A percentile compares a stretch with the other conserved stretches of the same genome.
These are phyloP conservation scores for Cladosporium velox DNA, from an alignment of 2,329 filamentous ascomycete species.

Conservation along the genomic window DNA sequence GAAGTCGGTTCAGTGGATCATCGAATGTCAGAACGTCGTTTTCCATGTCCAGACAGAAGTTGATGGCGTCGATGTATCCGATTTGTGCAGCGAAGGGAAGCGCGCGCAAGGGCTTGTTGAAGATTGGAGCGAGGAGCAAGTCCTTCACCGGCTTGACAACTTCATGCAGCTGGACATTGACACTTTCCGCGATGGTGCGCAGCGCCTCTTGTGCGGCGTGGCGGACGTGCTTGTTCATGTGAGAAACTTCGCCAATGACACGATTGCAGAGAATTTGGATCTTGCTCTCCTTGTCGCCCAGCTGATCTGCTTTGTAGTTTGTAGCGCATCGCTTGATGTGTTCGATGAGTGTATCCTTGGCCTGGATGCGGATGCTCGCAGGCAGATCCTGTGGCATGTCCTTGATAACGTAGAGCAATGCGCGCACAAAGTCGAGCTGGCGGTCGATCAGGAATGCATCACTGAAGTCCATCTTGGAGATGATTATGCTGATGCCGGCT, in stretches of 20 bases:
- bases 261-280: conserved; percentile 78
- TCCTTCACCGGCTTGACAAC: conserved; percentile 89
- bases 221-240: conserved; percentile 94
- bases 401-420: conserved; percentile 96
- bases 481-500: conserved; percentile 82
- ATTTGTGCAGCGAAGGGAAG: conserved; percentile 95
- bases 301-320: conserved; percentile 78
- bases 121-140: conserved; percentile 84
- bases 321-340: conserved; percentile 77
- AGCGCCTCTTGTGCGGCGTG: conserved; percentile 82
- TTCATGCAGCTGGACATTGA: conserved; percentile 80
- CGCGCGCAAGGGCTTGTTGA: conserved; percentile 89
- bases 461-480: conserved; percentile 81
- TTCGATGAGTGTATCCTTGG: conserved; percentile 75
- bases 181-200: conserved; percentile 75
- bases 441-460: conserved; percentile 79
- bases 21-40: conserved; percentile 89
- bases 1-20: conserved; percentile 81
- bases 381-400: conserved; percentile 95
- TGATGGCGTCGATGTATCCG: conserved; percentile 96
- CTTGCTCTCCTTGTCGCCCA: conserved; percentile 65
- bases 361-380: conserved; percentile 80
- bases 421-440: conserved; percentile 83
- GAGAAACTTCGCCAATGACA: conserved; percentile 83
- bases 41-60: conserved; percentile 88